Evolutionary conservation across 148 eudicot genomes (phyloP).

Genomic region (Silene uniflora): DNA sequence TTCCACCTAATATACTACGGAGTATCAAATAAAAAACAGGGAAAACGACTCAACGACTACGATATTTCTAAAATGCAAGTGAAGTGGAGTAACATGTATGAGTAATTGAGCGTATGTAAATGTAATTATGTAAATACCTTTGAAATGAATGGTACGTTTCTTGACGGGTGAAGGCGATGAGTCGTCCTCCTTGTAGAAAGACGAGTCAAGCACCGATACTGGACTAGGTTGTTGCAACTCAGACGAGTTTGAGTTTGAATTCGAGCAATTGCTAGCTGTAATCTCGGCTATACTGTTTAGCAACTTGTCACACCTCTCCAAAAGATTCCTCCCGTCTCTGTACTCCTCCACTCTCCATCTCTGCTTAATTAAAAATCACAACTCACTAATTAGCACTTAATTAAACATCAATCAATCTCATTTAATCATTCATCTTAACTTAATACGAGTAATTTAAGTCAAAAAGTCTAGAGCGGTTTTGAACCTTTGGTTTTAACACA

Average conservation of each 20-base stretch:
- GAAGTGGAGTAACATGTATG: neutral
- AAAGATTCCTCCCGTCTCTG: constrained; percentile 57
- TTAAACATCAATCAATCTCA: neutral
- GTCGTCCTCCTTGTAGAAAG: constrained; percentile 76
- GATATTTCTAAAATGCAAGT: neutral
- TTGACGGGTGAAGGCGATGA: constrained; percentile 91
- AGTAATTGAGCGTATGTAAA: too few species aligned
- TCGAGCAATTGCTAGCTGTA: constrained; percentile 30
- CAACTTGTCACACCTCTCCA: constrained; percentile 80
- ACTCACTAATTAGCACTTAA: neutral
- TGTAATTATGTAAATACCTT: constrained; percentile 48
- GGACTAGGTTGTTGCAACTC: constrained; percentile 92
- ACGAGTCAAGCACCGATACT: constrained; percentile 90
- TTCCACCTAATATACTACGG: too few species aligned
- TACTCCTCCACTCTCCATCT: constrained; percentile 60
- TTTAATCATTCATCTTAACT: neutral
- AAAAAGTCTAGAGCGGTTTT: too few species aligned
- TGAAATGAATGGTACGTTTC: constrained; percentile 75
- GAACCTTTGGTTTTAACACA: too few species aligned
- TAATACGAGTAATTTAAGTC: too few species aligned
- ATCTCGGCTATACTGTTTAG: constrained; percentile 80
- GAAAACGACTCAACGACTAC: neutral
- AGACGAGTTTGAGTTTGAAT: constrained; percentile 27
- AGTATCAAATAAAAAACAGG: neutral
- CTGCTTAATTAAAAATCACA: constrained; percentile 27